Percentiles rank a stretch among this genome's conserved stretches.
Conservation (phyloP, 441 rosid genomes). For the Populus tomentosa region DNA sequence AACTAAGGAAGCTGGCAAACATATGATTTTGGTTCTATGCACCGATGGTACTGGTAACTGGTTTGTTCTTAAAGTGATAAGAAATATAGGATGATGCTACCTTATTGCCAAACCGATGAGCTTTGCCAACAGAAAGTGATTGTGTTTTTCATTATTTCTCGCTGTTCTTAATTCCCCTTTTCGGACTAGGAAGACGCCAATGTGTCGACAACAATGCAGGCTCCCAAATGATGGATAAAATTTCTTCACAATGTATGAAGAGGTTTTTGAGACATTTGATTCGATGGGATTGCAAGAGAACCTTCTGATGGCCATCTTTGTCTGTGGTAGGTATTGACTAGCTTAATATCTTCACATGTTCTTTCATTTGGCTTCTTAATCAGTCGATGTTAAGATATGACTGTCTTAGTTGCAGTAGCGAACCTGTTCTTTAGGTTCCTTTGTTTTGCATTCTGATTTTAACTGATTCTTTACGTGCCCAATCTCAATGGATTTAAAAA, state of each 20-base stretch:
- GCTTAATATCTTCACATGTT: constrained; percentile 8
- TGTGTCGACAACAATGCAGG: constrained; percentile 19
- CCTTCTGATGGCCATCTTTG: constrained; percentile 42
- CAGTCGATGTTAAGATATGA: neutral
- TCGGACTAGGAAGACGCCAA: too few species aligned
- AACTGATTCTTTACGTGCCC: too few species aligned
- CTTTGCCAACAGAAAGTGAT: too few species aligned
- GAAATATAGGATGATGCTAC: too few species aligned
- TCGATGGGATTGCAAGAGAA: constrained; percentile 64
- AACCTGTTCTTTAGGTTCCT: neutral
- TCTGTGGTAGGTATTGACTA: constrained; percentile 45
- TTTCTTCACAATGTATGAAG: constrained; percentile 57
- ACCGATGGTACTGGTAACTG: too few species aligned
- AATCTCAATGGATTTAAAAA: neutral
- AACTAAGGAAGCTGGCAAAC: too few species aligned
- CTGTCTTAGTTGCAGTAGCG: neutral
- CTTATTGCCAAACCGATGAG: too few species aligned
- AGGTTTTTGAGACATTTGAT: constrained; percentile 56
- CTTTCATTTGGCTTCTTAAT: constrained; percentile 15
- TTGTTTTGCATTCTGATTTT: neutral
- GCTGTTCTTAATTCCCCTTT: too few species aligned
- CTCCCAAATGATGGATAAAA: constrained; percentile 45
- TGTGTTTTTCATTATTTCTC: too few species aligned
- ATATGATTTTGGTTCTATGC: too few species aligned
- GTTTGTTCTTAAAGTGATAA: too few species aligned